These are phyloP conservation scores for Mollisiaceae sp. DNA, from an alignment of 2,329 filamentous ascomycete genomes.

Conservation along the genomic window DNA sequence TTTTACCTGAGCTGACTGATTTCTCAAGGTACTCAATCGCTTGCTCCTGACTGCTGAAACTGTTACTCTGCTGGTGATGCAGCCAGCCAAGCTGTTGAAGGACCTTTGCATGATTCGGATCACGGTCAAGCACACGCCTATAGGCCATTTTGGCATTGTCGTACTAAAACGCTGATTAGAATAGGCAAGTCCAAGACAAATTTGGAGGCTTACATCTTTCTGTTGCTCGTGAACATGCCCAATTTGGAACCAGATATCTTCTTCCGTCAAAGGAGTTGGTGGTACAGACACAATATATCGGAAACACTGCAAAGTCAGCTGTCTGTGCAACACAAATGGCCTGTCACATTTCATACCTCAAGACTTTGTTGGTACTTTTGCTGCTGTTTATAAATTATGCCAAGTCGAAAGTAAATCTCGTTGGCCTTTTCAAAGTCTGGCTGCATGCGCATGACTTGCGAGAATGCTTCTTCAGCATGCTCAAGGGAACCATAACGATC, in stretches of 20 bases:
- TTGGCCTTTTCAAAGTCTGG: conserved; percentile 98
- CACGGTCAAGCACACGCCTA: conserved; percentile 88
- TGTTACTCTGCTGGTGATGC: conserved; percentile 93
- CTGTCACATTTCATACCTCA: conserved; percentile 65
- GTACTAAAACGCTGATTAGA: conserved; percentile 63
- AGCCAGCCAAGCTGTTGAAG: conserved; percentile 97
- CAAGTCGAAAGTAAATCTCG: conserved; percentile 96
- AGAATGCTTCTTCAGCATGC: conserved; percentile 97
- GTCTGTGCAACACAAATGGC: background rate
- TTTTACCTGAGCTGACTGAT: conserved; percentile 87
- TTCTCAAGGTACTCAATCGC: conserved; percentile 98
- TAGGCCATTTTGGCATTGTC: conserved; percentile 93
- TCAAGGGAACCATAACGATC: conserved; percentile 96
- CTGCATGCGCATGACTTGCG: conserved; percentile 98
- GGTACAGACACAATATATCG: conserved; percentile 96
- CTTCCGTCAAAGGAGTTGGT: conserved; percentile 89
- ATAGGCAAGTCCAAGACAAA: conserved; percentile 9
- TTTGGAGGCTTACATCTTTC: conserved; percentile 79
- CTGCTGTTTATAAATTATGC: conserved; percentile 99
- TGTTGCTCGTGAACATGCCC: conserved; percentile 98
- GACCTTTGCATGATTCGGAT: conserved; percentile 96
- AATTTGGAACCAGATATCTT: conserved; percentile 99
- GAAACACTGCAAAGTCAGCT: conserved; percentile 73
- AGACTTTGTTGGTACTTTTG: conserved; percentile 91
- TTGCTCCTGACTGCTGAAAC: conserved; percentile 89